Percentiles rank a stretch among this genome's conserved stretches.
Evolutionary conservation across 2,329 filamentous ascomycete species (phyloP).

Genomic region (Xylaria sp.): DNA sequence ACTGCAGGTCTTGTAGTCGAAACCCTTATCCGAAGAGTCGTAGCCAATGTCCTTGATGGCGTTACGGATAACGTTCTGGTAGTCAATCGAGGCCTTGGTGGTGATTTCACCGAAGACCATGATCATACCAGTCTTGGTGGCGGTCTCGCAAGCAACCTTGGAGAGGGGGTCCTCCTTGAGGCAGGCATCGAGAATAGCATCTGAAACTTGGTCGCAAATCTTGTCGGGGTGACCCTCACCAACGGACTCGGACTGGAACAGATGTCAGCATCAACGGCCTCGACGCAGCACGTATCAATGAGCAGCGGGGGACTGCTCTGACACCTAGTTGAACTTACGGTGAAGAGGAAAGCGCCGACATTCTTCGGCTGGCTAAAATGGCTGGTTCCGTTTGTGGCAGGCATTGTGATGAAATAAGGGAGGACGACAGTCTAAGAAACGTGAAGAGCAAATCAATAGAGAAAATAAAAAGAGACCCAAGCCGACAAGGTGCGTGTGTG

Average conservation of each 20-base stretch:
- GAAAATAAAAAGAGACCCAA: slow-evolving; percentile 8
- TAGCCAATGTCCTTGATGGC: slow-evolving; percentile 99
- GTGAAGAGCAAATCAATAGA: slow-evolving; percentile 24
- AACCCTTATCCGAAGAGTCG: slow-evolving; percentile 95
- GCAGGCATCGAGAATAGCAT: slow-evolving; percentile 98
- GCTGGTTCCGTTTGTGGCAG: slow-evolving; percentile 57
- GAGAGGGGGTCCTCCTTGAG: slow-evolving; percentile 92
- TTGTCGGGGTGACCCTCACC: slow-evolving; percentile 94
- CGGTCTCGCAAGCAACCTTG: slow-evolving; percentile 99
- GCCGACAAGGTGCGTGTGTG: slow-evolving; percentile 12
- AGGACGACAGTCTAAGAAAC: slow-evolving; percentile 28
- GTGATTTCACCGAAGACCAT: slow-evolving; percentile 99
- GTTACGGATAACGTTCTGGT: slow-evolving; percentile 94
- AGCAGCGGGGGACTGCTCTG: not conserved
- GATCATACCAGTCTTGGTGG: slow-evolving; percentile 99
- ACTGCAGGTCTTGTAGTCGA: slow-evolving; percentile 99
- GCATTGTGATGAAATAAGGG: slow-evolving; percentile 58
- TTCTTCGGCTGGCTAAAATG: slow-evolving; percentile 54
- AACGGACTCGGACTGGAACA: slow-evolving; percentile 76
- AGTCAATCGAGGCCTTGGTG: slow-evolving; percentile 93
- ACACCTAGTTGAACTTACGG: slow-evolving; percentile 59
- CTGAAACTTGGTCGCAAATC: slow-evolving; percentile 98
- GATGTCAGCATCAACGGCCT: slow-evolving; percentile 26
- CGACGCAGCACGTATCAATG: not conserved
- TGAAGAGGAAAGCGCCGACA: slow-evolving; percentile 82